Percentiles rank a stretch among this genome's conserved stretches.
Evolutionary conservation across 169 alveolate genomes (phyloP).

Genomic region (Cryptosporidium tyzzeri): DNA sequence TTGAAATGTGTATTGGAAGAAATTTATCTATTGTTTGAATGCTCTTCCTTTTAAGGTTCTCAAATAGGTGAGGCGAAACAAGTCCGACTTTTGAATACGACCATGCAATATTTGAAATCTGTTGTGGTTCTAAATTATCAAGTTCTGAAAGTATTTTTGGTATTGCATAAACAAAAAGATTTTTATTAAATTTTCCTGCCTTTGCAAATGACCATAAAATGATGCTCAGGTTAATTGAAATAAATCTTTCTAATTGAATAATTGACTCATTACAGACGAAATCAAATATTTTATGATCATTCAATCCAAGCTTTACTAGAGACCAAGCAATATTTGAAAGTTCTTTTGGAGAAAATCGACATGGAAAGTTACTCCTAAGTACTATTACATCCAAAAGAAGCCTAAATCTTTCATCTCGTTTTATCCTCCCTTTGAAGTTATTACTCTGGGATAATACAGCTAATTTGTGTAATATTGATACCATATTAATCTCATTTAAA

Average conservation of each 20-base stretch:
- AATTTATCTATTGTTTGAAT: constrained; percentile 17
- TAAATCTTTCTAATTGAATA: constrained; percentile 35
- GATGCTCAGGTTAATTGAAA: constrained; percentile 43
- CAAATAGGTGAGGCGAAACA: constrained; percentile 63
- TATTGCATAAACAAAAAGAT: constrained; percentile 47
- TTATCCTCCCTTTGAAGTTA: not conserved
- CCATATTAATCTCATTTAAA: constrained; percentile 65
- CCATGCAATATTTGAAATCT: constrained; percentile 67
- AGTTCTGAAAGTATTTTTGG: constrained; percentile 58
- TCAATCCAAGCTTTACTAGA: constrained; percentile 42
- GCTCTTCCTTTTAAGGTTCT: constrained; percentile 34
- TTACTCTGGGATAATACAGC: not conserved
- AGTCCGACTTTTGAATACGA: constrained; percentile 68
- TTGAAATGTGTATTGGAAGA: constrained; percentile 66
- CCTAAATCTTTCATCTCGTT: constrained; percentile 46
- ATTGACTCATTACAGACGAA: constrained; percentile 42
- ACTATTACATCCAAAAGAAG: constrained; percentile 18
- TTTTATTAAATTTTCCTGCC: constrained; percentile 38
- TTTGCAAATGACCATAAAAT: constrained; percentile 60
- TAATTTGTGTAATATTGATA: constrained; percentile 28
- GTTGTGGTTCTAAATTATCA: constrained; percentile 63
- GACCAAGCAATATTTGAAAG: constrained; percentile 62
- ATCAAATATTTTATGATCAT: constrained; percentile 52
- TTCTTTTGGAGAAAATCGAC: constrained; percentile 48
- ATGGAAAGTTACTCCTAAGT: constrained; percentile 15